Percentiles rank a stretch among this genome's conserved stretches.
Evolutionary conservation across 352 stramenopile species (phyloP).

Genomic region (Globisporangium cederbergense): DNA sequence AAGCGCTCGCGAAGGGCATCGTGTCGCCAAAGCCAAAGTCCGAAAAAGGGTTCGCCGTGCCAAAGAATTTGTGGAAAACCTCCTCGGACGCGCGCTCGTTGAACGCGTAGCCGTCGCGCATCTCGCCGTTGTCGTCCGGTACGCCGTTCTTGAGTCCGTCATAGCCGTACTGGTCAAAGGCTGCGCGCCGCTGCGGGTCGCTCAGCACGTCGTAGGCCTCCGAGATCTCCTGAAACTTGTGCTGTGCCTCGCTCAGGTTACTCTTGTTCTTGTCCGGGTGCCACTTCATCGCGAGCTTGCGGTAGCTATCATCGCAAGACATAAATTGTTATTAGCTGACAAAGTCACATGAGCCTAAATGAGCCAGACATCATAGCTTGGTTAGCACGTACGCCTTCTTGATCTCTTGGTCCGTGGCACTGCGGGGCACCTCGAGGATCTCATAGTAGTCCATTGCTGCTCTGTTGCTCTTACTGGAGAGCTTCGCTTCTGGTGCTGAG

Average conservation of each 20-base stretch:
- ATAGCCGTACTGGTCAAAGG: constrained; percentile 95
- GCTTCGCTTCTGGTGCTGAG: neutral
- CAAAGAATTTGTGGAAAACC: constrained; percentile 92
- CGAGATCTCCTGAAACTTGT: constrained; percentile 93
- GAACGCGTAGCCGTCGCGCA: constrained; percentile 86
- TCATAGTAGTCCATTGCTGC: constrained; percentile 89
- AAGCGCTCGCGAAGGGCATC: constrained; percentile 73
- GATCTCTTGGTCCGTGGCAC: constrained; percentile 84
- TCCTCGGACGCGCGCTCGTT: constrained; percentile 89
- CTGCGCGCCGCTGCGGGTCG: constrained; percentile 85
- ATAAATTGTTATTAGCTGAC: neutral
- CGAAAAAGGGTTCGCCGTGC: constrained; percentile 88
- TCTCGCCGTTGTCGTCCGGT: constrained; percentile 67
- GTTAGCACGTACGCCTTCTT: constrained; percentile 83
- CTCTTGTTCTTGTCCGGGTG: constrained; percentile 96
- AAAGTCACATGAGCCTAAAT: neutral
- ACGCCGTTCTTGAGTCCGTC: constrained; percentile 91
- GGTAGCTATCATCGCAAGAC: constrained; percentile 59
- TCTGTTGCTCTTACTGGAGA: neutral
- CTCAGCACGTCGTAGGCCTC: constrained; percentile 94
- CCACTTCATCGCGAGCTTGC: constrained; percentile 92
- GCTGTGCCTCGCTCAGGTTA: constrained; percentile 82
- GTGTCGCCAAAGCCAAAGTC: constrained; percentile 90
- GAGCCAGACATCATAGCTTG: neutral
- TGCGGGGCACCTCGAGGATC: constrained; percentile 81